phyloP scores from a whole-genome alignment of 345 rosid species.

The Xanthoceras sorbifolium region DNA sequence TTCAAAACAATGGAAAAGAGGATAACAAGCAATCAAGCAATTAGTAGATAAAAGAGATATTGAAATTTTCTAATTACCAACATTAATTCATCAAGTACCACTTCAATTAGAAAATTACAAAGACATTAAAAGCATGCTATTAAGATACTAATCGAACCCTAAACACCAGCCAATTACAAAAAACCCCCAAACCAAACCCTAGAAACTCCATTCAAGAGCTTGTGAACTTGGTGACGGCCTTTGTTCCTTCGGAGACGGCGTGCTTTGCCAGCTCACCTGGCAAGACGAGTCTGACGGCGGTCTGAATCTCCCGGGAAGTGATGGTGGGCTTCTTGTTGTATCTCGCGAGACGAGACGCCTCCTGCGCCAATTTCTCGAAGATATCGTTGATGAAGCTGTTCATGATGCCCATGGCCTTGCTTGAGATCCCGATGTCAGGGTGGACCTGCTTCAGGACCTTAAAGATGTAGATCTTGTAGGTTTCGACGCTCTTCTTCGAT shows the following conservation, averaged over 20 bases:
- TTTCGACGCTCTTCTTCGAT: constrained; percentile 30
- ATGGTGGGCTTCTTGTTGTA: constrained; percentile 37
- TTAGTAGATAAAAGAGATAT: no score
- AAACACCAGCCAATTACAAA: background rate
- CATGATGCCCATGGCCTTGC: constrained; percentile 39
- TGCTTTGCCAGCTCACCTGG: constrained; percentile 38
- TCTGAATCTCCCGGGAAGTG: constrained; percentile 36
- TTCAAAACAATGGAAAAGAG: no score
- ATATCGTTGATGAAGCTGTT: constrained; percentile 33
- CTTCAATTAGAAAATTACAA: background rate
- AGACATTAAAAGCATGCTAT: background rate
- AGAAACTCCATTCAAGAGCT: constrained; percentile 9
- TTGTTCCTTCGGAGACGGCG: constrained; percentile 37
- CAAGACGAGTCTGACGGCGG: constrained; percentile 28
- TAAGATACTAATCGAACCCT: constrained; percentile 7
- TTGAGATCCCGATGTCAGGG: constrained; percentile 32
- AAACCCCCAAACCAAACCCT: background rate
- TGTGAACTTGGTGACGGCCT: constrained; percentile 34
- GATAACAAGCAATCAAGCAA: no score
- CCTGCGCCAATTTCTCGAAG: constrained; percentile 33
- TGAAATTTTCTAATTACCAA: background rate
- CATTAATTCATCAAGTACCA: no score
- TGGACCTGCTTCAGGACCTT: constrained; percentile 37
- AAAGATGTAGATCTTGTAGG: constrained; percentile 40
- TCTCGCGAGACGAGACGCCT: constrained; percentile 29